These are phyloP conservation scores for Tuber melanosporum DNA, from an alignment of 495 filamentous ascomycete genomes.

Conservation along the genomic window DNA sequence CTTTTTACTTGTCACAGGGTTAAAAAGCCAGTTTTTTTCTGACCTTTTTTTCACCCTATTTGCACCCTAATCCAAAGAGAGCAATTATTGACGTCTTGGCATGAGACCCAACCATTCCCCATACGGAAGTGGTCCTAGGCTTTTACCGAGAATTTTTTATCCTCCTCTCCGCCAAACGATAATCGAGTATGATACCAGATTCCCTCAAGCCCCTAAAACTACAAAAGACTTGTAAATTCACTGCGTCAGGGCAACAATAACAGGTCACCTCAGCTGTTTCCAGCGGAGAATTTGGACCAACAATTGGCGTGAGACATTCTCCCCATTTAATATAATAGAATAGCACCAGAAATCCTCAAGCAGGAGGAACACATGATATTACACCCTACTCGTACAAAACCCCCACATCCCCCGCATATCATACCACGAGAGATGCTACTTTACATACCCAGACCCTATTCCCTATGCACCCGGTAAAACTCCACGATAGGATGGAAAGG, in stretches of 20 bases:
- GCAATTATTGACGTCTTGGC: not conserved
- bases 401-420: not conserved
- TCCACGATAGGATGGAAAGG: not conserved
- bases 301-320: not conserved
- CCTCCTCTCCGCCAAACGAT: not conserved
- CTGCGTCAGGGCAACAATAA: not conserved
- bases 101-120: not conserved
- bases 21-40: not conserved
- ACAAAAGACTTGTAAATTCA: not conserved
- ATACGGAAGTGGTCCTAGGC: not conserved
- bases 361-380: not conserved
- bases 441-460: not conserved
- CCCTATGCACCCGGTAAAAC: not conserved
- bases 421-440: not conserved
- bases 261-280: not conserved
- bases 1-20: not conserved
- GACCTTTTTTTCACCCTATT: not conserved
- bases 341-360: not conserved
- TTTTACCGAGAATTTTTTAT: not conserved
- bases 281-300: not conserved
- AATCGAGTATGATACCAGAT: not conserved
- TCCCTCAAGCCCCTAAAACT: not conserved
- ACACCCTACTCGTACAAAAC: not conserved
- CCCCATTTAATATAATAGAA: not conserved
- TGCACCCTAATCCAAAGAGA: not conserved